These are phyloP conservation scores for Cadophora sp. DNA, from an alignment of 2,329 filamentous ascomycete species.

Conservation along the genomic window DNA sequence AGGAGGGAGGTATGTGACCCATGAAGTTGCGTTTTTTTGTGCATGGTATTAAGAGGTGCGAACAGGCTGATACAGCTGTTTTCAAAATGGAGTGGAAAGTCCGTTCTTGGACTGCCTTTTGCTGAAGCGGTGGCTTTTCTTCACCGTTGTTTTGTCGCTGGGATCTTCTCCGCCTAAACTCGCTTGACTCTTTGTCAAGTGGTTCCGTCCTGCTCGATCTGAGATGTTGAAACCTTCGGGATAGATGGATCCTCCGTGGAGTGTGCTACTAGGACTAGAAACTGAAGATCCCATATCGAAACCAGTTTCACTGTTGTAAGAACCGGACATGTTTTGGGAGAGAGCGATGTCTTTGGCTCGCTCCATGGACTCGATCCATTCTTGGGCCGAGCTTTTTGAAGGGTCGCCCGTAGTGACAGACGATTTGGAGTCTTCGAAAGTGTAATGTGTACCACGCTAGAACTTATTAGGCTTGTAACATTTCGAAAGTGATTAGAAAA, in stretches of 20 bases:
- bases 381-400: slow-evolving; percentile 75
- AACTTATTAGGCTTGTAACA: slow-evolving; percentile 22
- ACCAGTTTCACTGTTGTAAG: slow-evolving; percentile 70
- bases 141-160: slow-evolving; percentile 46
- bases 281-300: slow-evolving; percentile 75
- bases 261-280: slow-evolving; percentile 76
- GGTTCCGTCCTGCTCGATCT: slow-evolving; percentile 62
- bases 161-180: slow-evolving; percentile 54
- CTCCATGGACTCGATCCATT: slow-evolving; percentile 92
- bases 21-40: slow-evolving; percentile 2
- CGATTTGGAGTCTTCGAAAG: slow-evolving; percentile 91
- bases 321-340: slow-evolving; percentile 71
- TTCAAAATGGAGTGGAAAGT: slow-evolving; percentile 84
- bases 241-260: slow-evolving; percentile 64
- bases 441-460: slow-evolving; percentile 83
- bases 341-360: slow-evolving; percentile 84
- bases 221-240: slow-evolving; percentile 57
- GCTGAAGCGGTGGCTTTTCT: slow-evolving; percentile 77
- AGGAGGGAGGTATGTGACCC: slow-evolving; percentile 25
- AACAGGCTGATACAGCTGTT: slow-evolving; percentile 26
- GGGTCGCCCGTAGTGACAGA: slow-evolving; percentile 64
- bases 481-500: slow-evolving; percentile 13
- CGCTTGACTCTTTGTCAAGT: slow-evolving; percentile 65
- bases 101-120: slow-evolving; percentile 94
- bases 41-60: slow-evolving; percentile 13